Conservation (phyloP, 768 basidiomycete genomes). For the Boletus sensibilis region DNA sequence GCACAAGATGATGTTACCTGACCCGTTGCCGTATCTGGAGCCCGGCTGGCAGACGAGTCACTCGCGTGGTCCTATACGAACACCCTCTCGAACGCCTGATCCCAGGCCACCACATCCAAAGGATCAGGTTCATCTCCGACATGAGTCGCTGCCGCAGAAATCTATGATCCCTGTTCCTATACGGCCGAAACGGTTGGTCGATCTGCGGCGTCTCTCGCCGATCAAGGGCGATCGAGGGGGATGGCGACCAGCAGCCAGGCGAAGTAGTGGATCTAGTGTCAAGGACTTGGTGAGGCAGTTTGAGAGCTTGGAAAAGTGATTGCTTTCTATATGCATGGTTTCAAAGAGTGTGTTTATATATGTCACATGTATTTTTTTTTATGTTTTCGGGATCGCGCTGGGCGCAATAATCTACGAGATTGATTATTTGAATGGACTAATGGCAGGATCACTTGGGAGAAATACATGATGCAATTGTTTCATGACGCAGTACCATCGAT, state of each 20-base stretch:
- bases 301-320: slow-evolving; percentile 39
- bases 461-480: not conserved
- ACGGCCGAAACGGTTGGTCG: slow-evolving; percentile 49
- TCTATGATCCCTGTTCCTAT: slow-evolving; percentile 46
- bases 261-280: slow-evolving; percentile 69
- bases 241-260: slow-evolving; percentile 37
- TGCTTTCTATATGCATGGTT: not conserved
- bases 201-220: slow-evolving; percentile 45
- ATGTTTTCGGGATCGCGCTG: slow-evolving; percentile 16
- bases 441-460: not conserved
- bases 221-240: slow-evolving; percentile 38
- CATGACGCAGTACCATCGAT: not conserved
- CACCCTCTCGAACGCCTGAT: slow-evolving; percentile 53
- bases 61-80: slow-evolving; percentile 53
- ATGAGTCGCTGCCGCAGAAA: slow-evolving; percentile 40
- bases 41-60: slow-evolving; percentile 25
- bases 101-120: slow-evolving; percentile 53
- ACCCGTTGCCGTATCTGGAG: slow-evolving; percentile 42
- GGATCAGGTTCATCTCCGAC: slow-evolving; percentile 63
- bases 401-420: slow-evolving; percentile 6
- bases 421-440: not conserved
- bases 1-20: slow-evolving; percentile 39
- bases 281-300: slow-evolving; percentile 68
- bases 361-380: slow-evolving; percentile 6
- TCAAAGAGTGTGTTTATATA: not conserved